Conservation (phyloP, 139 green algal genomes). For the Trebouxia sp. region DNA sequence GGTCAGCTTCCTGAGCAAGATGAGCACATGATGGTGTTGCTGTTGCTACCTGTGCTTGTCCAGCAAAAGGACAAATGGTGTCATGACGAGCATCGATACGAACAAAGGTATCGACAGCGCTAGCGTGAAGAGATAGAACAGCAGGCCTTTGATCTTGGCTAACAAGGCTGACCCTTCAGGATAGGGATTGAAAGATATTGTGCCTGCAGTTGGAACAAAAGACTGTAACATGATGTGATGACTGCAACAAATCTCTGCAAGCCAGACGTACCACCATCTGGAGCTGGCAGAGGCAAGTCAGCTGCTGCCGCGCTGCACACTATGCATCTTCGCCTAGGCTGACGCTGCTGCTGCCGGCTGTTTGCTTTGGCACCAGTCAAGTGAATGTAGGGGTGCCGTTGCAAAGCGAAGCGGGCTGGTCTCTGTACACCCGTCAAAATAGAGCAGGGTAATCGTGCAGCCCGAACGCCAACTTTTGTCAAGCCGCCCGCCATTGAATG, state of each 20-base stretch:
- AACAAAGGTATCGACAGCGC: constrained; percentile 85
- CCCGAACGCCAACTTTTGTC: no score
- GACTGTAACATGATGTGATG: no score
- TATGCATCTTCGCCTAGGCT: background rate
- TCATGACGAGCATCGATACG: constrained; percentile 75
- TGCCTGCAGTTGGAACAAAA: no score
- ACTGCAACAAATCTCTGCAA: no score
- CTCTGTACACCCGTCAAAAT: no score
- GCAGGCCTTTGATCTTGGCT: constrained; percentile 45
- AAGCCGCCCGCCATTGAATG: no score
- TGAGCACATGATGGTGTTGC: background rate
- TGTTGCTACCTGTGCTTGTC: constrained; percentile 74
- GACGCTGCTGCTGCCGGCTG: background rate
- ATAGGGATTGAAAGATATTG: background rate
- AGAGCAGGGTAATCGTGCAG: no score
- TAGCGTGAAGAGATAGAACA: constrained; percentile 86
- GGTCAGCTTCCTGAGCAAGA: background rate
- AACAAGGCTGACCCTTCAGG: constrained; percentile 27
- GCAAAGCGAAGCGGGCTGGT: no score
- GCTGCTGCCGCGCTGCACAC: background rate
- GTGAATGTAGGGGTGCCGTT: no score
- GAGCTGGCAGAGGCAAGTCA: background rate
- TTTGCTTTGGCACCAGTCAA: no score
- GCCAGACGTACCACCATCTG: background rate
- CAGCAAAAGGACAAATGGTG: constrained; percentile 73